Conservation (phyloP, 2,329 filamentous ascomycete genomes). For the Coleophoma eucalyptorum region DNA sequence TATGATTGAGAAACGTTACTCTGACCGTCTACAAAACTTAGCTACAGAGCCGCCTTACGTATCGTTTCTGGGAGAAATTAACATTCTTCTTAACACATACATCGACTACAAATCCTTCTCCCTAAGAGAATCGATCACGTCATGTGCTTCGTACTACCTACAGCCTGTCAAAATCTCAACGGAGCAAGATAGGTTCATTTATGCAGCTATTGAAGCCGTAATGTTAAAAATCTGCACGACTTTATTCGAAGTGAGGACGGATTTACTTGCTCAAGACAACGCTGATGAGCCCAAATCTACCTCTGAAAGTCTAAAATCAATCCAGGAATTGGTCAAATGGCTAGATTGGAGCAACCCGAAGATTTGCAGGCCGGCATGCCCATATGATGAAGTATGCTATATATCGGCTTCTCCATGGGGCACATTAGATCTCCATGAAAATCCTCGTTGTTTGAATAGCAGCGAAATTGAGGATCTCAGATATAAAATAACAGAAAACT, state of each 20-base stretch:
- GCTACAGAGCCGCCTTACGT: slow-evolving; percentile 3
- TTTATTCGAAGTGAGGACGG: slow-evolving; percentile 16
- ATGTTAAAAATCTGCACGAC: slow-evolving; percentile 35
- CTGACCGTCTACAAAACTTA: slow-evolving; percentile 41
- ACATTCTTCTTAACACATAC: slow-evolving; percentile 36
- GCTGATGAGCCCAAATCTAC: not conserved
- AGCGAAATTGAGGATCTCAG: no score
- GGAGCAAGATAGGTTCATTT: slow-evolving; percentile 39
- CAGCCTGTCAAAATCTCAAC: slow-evolving; percentile 30
- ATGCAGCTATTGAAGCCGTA: slow-evolving; percentile 37
- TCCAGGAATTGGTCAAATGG: slow-evolving; percentile 37
- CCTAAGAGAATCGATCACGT: slow-evolving; percentile 33
- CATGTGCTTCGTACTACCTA: slow-evolving; percentile 45
- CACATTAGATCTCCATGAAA: slow-evolving; percentile 46
- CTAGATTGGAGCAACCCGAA: slow-evolving; percentile 60
- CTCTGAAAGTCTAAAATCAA: not conserved
- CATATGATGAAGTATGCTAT: slow-evolving; percentile 50
- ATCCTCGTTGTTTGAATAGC: slow-evolving; percentile 37
- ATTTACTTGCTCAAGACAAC: slow-evolving; percentile 8
- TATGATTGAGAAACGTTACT: slow-evolving; percentile 60
- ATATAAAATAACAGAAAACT: no score
- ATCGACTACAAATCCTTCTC: slow-evolving; percentile 37
- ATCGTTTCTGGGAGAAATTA: slow-evolving; percentile 33
- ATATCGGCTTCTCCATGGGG: slow-evolving; percentile 65
- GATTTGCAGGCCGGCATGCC: slow-evolving; percentile 48